Conservation (phyloP, 257 asterid species). For the Nicotiana otophora region DNA sequence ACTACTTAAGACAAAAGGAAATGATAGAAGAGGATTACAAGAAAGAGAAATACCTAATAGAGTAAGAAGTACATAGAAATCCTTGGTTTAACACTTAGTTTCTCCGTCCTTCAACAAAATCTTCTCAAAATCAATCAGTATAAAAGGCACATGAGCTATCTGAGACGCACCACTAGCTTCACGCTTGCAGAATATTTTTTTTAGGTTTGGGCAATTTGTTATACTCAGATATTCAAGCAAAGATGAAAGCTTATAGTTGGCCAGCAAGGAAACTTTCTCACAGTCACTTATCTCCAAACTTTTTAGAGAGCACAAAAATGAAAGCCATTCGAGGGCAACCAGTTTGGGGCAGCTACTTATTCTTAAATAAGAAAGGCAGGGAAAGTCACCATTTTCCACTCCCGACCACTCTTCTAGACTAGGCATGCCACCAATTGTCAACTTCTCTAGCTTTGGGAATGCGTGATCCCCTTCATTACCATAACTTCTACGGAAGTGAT, state of each 20-base stretch:
- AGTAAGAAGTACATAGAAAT: neutral
- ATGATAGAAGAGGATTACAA: neutral
- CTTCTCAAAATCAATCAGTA: constrained; percentile 31
- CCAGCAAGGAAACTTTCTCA: constrained; percentile 20
- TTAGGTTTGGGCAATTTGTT: constrained; percentile 29
- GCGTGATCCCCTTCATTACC: constrained; percentile 1
- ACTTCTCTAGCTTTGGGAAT: constrained; percentile 33
- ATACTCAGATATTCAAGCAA: constrained; percentile 28
- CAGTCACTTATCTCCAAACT: constrained; percentile 30
- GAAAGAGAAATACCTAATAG: neutral
- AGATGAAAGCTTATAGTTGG: constrained; percentile 31
- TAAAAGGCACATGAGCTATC: constrained; percentile 22
- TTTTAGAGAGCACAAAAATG: constrained; percentile 21
- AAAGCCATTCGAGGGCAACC: constrained; percentile 22
- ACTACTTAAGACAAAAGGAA: neutral
- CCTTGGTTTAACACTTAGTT: neutral
- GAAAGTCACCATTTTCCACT: constrained; percentile 34
- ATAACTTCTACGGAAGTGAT: constrained; percentile 18
- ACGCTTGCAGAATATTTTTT: constrained; percentile 21
- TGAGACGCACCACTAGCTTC: constrained; percentile 24
- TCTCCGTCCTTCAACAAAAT: neutral
- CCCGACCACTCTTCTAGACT: constrained; percentile 38
- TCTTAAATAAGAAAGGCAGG: constrained; percentile 21
- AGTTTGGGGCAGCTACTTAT: constrained; percentile 39
- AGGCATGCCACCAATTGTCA: constrained; percentile 32